Evolutionary conservation across 306 rosid genomes (phyloP).

Genomic region (Crotalaria pallida): DNA sequence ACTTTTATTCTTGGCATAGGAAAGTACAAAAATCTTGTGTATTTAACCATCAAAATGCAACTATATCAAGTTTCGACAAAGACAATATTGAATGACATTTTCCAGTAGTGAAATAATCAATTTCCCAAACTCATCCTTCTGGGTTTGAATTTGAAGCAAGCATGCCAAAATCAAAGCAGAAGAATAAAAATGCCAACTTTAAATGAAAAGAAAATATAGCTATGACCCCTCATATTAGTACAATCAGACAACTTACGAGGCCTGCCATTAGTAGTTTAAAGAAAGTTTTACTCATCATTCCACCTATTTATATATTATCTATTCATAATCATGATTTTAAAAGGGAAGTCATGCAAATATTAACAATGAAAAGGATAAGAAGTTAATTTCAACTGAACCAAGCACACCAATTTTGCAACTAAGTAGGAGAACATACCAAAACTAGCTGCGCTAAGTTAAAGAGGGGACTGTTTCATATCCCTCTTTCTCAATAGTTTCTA

Average conservation of each 20-base stretch:
- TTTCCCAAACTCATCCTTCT: slow-evolving; percentile 3
- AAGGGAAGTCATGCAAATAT: not conserved
- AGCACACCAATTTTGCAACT: not conserved
- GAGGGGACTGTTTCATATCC: slow-evolving; percentile 66
- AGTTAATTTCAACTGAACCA: slow-evolving; percentile 19
- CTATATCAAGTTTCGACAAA: slow-evolving; percentile 3
- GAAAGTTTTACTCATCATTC: not conserved
- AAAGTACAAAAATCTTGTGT: not conserved
- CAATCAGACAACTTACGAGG: not conserved
- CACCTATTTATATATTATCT: not conserved
- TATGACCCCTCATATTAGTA: not conserved
- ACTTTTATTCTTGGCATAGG: not conserved
- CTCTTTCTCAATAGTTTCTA: slow-evolving; percentile 65
- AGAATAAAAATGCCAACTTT: slow-evolving; percentile 5
- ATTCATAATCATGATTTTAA: not conserved
- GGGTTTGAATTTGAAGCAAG: slow-evolving; percentile 8
- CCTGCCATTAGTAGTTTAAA: not conserved
- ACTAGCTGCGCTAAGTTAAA: slow-evolving; percentile 31
- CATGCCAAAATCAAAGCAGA: slow-evolving; percentile 7
- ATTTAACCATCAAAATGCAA: not conserved
- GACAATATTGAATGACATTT: slow-evolving; percentile 2
- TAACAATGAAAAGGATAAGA: not conserved
- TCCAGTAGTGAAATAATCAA: slow-evolving; percentile 1
- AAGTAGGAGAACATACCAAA: slow-evolving; percentile 19
- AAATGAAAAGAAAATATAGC: not conserved